Evolutionary conservation across 2,329 filamentous ascomycete species (phyloP).

Genomic region (Ceratocystis destructans): DNA sequence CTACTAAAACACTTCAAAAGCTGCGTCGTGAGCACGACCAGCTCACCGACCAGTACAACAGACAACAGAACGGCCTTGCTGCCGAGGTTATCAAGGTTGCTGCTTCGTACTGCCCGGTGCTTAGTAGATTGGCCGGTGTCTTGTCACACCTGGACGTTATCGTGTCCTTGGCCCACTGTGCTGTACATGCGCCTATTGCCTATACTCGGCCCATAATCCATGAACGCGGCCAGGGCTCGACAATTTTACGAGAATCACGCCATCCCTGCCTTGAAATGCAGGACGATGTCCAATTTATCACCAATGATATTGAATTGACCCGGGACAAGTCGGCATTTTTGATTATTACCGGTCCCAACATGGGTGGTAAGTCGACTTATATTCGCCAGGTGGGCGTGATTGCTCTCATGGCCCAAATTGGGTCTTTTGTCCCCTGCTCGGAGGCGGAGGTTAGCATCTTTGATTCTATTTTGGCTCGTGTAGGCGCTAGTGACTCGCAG

Average conservation of each 20-base stretch:
- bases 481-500: conserved; percentile 90
- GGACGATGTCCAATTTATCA: conserved; percentile 96
- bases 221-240: conserved; percentile 72
- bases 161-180: conserved; percentile 81
- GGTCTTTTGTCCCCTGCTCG: conserved; percentile 86
- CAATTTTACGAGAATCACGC: conserved; percentile 78
- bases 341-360: conserved; percentile 95
- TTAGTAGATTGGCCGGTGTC: conserved; percentile 77
- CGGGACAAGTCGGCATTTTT: conserved; percentile 75
- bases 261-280: conserved; percentile 99
- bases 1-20: conserved; percentile 65
- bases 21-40: conserved; percentile 87
- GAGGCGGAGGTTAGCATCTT: conserved; percentile 90
- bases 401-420: conserved; percentile 90
- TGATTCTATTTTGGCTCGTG: conserved; percentile 89
- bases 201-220: conserved; percentile 90
- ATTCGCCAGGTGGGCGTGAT: conserved; percentile 96
- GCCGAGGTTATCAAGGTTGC: conserved; percentile 87
- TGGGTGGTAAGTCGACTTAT: conserved; percentile 98
- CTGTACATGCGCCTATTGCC: conserved; percentile 79
- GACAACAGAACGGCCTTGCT: conserved; percentile 81
- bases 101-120: conserved; percentile 82
- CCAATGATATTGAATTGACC: conserved; percentile 77
- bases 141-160: conserved; percentile 92
- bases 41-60: conserved; percentile 84